Conservation (phyloP, 306 rosid genomes). For the Vicia sativa region DNA sequence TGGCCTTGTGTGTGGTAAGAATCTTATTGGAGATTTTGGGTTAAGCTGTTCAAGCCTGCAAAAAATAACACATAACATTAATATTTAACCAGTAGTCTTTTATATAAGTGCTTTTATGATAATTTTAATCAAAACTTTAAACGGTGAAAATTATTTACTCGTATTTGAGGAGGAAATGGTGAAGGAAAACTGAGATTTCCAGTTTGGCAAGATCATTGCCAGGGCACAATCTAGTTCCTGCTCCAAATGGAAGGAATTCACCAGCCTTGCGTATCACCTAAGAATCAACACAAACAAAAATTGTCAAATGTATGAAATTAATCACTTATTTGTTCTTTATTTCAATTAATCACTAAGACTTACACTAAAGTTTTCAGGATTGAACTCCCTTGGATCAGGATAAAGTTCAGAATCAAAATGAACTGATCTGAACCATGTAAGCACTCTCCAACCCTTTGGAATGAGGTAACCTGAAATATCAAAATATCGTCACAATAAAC, state of each 20-base stretch:
- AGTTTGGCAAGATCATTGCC: conserved; percentile 55
- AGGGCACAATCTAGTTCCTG: conserved; percentile 72
- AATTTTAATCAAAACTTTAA: background rate
- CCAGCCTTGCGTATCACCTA: conserved; percentile 60
- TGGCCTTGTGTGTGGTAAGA: conserved; percentile 71
- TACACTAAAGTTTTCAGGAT: conserved; percentile 78
- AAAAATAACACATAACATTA: background rate
- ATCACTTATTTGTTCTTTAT: background rate
- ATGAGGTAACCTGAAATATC: conserved; percentile 56
- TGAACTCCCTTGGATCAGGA: conserved; percentile 62
- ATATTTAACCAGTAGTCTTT: background rate
- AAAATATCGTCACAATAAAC: background rate
- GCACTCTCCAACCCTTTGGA: conserved; percentile 78
- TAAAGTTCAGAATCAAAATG: conserved; percentile 66
- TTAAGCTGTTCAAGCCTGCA: conserved; percentile 54
- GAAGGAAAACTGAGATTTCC: conserved; percentile 74
- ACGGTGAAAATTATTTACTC: conserved; percentile 27
- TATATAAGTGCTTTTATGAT: background rate
- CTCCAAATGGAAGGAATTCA: conserved; percentile 80
- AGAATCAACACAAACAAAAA: conserved; percentile 3
- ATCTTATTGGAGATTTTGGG: conserved; percentile 48
- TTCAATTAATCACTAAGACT: conserved; percentile 24
- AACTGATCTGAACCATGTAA: conserved; percentile 72
- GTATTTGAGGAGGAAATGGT: conserved; percentile 66
- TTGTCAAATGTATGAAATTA: background rate